Percentiles rank a stretch among this genome's conserved stretches.
These are phyloP conservation scores for Fusarium fracticaudum DNA, from an alignment of 2,329 filamentous ascomycete species.

Conservation along the genomic window DNA sequence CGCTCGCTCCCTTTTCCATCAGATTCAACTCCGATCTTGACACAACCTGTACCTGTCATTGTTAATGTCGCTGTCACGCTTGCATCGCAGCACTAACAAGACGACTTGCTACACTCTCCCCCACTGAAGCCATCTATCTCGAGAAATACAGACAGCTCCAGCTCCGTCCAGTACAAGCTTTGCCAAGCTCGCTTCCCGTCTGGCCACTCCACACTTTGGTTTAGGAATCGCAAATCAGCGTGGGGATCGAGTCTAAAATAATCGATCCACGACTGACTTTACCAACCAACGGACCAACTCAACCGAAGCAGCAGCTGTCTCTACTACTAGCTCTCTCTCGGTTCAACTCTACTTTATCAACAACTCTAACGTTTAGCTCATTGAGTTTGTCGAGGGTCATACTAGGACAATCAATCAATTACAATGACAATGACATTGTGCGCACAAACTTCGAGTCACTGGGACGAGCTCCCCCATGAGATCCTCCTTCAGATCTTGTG, in stretches of 20 bases:
- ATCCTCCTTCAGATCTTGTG: conserved; percentile 70
- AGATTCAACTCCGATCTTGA: neutral
- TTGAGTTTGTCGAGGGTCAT: neutral
- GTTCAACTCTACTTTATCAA: neutral
- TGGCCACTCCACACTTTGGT: conserved; percentile 10
- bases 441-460: conserved; percentile 35
- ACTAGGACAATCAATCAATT: neutral
- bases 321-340: neutral
- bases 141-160: neutral
- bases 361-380: neutral
- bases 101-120: neutral
- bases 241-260: neutral
- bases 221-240: conserved; percentile 10
- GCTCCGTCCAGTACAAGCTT: conserved; percentile 12
- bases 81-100: neutral
- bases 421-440: conserved; percentile 41
- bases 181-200: conserved; percentile 22
- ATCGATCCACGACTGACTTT: neutral
- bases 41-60: neutral
- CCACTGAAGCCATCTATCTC: neutral
- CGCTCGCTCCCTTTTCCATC: neutral
- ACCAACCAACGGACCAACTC: neutral
- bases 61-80: neutral
- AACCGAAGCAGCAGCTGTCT: neutral
- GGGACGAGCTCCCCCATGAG: conserved; percentile 69